Base-by-base conservation (phyloP, 441 rosid species). In the Gossypium laxum region DNA sequence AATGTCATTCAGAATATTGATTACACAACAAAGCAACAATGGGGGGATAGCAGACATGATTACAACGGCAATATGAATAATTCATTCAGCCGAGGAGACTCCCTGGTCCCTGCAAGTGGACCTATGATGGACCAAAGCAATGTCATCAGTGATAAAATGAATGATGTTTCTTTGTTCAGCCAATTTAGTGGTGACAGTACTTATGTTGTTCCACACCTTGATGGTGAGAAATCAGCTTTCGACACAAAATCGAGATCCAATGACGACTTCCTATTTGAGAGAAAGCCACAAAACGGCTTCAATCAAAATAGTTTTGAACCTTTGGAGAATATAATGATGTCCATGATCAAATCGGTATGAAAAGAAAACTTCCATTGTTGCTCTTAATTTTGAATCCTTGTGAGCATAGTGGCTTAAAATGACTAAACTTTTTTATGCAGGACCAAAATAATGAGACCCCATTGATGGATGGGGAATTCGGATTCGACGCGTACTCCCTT, bases 331-430 rank as follows among this genome's bases (percentile, higher is more conserved):
- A 80, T 93, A 41, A 75, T 88, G 92, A 83, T 74, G 60, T 82
- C 82, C 64, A 83, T 88, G 89, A 75, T 85, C 75, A 89, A 88
- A 77, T 87, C 80, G 90, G 98, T 91, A 82, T 72, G 72, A 55
- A 26, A 63, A 18, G 43, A 11, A 22, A 60, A 58, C 55, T 74
- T 66, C 6, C 62, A 56, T 67, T n/a, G 30, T 50, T 11, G 19
- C 12, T 59, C 26, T 28, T 26, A 32, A 48, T 73, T 43, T 0
- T 45, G 11, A 52, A 52, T 22, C 21, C 57, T 52, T 18, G 48
- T 30, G 7, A 22, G 55, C 41, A 17, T 38, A 52, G 19, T 61
- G 52, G 50, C 59, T 74, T 75, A 73, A 75, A 12, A 14, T 28
- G 73, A 19, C 30, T n/a, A 64, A 64, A 65, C 24, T 50, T 56